Evolutionary conservation across 2,329 filamentous ascomycete species (phyloP).

Genomic region (Claviceps humidiphila): DNA sequence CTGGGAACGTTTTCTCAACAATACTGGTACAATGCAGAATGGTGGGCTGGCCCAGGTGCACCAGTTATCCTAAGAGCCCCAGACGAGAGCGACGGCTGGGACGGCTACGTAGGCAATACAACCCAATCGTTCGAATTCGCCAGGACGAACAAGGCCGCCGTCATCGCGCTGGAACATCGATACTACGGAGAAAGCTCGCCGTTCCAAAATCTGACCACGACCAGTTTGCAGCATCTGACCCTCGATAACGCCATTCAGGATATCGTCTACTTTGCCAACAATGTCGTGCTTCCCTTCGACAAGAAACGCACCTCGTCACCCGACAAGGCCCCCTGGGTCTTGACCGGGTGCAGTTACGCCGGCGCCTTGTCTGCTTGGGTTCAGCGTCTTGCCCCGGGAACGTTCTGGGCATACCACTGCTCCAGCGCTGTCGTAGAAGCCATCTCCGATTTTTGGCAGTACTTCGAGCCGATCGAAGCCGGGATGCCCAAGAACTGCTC

Average conservation of each 20-base stretch:
- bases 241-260: conserved; percentile 69
- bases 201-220: conserved; percentile 44
- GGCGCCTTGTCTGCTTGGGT: conserved; percentile 64
- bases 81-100: conserved; percentile 50
- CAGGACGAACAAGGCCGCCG: conserved; percentile 53
- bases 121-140: conserved; percentile 54
- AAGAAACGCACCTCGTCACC: conserved; percentile 50
- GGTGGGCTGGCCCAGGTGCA: conserved; percentile 62
- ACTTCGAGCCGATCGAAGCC: conserved; percentile 30
- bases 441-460: conserved; percentile 58
- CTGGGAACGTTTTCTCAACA: conserved; percentile 51
- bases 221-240: conserved; percentile 61
- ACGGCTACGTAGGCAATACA: conserved; percentile 55
- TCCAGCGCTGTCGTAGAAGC: conserved; percentile 65
- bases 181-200: conserved; percentile 70
- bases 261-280: conserved; percentile 59
- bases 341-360: conserved; percentile 68
- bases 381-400: conserved; percentile 57
- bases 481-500: conserved; percentile 46
- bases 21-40: conserved; percentile 66
- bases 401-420: conserved; percentile 63
- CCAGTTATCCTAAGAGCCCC: conserved; percentile 56
- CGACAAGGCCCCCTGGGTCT: conserved; percentile 54
- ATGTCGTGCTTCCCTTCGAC: conserved; percentile 57
- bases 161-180: conserved; percentile 67